Conservation (phyloP, 1,284 basidiomycete genomes). For the Ustilago curta region DNA sequence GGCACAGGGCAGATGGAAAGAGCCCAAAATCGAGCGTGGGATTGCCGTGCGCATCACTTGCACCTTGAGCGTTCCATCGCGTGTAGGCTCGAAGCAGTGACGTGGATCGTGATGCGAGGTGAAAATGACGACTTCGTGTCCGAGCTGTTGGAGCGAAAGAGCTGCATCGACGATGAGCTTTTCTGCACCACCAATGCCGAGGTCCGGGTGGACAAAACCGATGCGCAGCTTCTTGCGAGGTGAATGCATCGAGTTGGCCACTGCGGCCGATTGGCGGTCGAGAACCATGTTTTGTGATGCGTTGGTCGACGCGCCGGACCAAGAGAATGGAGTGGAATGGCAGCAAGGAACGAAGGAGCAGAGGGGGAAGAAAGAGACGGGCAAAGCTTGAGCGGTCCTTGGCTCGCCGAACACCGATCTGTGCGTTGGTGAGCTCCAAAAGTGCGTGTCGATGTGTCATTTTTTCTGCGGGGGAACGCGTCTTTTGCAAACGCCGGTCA, state of each 20-base stretch:
- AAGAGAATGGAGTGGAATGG: background rate
- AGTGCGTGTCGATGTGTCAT: background rate
- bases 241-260: constrained; percentile 49
- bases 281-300: constrained; percentile 22
- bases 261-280: constrained; percentile 45
- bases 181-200: constrained; percentile 97
- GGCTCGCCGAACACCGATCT: background rate
- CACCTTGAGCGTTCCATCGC: constrained; percentile 79
- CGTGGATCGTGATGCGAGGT: constrained; percentile 89
- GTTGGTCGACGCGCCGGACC: no score
- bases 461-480: constrained; percentile 8
- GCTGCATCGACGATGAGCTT: constrained; percentile 96
- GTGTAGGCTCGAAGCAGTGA: constrained; percentile 66
- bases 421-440: no score
- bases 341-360: background rate
- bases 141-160: constrained; percentile 82
- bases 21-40: constrained; percentile 81
- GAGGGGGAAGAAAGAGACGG: background rate
- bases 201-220: constrained; percentile 92
- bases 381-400: background rate
- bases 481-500: constrained; percentile 18
- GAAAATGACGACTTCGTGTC: constrained; percentile 90
- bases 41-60: constrained; percentile 80
- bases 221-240: constrained; percentile 71
- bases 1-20: constrained; percentile 88